Base-by-base conservation (phyloP, 2,329 filamentous ascomycete species). In the Ascochyta fabae region DNA sequence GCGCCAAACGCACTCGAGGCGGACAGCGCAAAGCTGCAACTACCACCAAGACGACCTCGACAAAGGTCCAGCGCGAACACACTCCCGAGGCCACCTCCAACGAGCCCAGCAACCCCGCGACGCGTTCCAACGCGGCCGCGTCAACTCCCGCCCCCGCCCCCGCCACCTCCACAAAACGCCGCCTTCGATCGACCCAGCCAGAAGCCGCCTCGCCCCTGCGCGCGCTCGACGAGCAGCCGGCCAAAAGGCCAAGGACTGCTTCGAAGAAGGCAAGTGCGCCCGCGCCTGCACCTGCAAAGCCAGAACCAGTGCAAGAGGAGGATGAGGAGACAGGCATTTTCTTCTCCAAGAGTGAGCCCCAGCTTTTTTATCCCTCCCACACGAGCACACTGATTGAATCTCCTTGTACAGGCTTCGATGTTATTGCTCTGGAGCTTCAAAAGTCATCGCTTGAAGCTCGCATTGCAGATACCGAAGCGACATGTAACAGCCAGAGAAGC, bases 321-420 rank as follows among this genome's bases (percentile, higher is more conserved):
- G 59, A 60, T 9, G 61, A 61, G 13, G 58, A 67, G 15, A 56
- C 50, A 27, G 60, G 61, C 16, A 41, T 62, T 26, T 68, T 67
- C 56, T 68, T 66, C 44, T 54, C 60, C 4, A 53, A 64, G 43
- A 60, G 65, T 68, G 56, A 60, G 65, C 49, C 34, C 33, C 26
- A 31, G 23, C 26, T 58, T 57, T 51, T 43, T 34, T 59, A 53
- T 29, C 27, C 42, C 29, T 26, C 36, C 36, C 24, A 3, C 13
- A 23, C 23, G 35, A 52, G 22, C 41, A 45, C 34, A 34, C 23
- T 34, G 15, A 52, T 50, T 16, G 5, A 39, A 38, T 36, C 26
- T 39, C 12, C 41, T 45, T 26, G 15, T 52, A 15, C 19, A 52
- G 48, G 27, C 33, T 51, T 51, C 27, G 48, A 44, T 13, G 10